Evolutionary conservation across 768 basidiomycete genomes (phyloP).

Genomic region (Galerina marginata): DNA sequence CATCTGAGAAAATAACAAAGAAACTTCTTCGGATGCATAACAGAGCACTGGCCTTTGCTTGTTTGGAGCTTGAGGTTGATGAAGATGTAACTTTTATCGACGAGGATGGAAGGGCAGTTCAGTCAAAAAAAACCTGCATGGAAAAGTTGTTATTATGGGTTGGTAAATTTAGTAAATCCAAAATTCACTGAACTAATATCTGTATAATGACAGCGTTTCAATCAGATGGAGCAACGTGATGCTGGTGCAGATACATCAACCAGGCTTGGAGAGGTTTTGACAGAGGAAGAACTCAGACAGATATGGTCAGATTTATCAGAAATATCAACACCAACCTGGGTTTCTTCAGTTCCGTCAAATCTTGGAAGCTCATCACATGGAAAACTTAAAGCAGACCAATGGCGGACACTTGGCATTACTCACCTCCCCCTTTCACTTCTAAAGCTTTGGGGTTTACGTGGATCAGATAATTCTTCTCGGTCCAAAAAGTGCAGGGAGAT

Average conservation of each 20-base stretch:
- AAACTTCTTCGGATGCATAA: too few relatives aligned
- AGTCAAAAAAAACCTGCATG: too few relatives aligned
- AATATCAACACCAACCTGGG: constrained; percentile 31
- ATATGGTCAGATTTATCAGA: constrained; percentile 27
- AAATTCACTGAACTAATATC: not conserved
- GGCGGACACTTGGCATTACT: constrained; percentile 37
- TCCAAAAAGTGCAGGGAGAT: constrained; percentile 25
- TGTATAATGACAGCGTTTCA: too few relatives aligned
- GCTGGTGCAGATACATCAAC: not conserved
- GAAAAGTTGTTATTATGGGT: too few relatives aligned
- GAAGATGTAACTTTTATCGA: too few relatives aligned
- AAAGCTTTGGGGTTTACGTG: constrained; percentile 34
- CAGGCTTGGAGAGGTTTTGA: constrained; percentile 13
- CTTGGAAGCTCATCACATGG: constrained; percentile 25
- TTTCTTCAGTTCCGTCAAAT: constrained; percentile 24
- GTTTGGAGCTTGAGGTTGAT: too few relatives aligned
- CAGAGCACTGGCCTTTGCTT: too few relatives aligned
- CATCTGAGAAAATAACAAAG: too few relatives aligned
- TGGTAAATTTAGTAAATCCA: not conserved
- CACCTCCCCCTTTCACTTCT: constrained; percentile 39
- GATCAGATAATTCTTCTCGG: constrained; percentile 1
- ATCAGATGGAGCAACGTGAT: not conserved
- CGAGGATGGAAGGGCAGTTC: too few relatives aligned
- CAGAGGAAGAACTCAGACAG: constrained; percentile 17
- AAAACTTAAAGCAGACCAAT: constrained; percentile 41